These are phyloP conservation scores for Zostera marina DNA, from an alignment of 116 monocot genomes.

Conservation along the genomic window DNA sequence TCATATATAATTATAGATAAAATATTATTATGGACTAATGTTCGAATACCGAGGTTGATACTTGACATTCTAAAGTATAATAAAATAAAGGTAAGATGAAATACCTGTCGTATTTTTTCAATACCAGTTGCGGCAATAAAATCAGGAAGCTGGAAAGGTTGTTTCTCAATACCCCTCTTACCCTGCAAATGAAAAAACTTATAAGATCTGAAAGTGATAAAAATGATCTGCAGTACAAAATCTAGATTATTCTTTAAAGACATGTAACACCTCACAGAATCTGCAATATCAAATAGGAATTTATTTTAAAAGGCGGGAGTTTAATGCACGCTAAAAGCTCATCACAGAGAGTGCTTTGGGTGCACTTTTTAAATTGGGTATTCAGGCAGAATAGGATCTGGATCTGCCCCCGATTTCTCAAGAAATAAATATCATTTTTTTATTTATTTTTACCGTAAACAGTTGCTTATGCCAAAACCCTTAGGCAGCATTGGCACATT, in stretches of 20 bases:
- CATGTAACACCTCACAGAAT: slow-evolving; percentile 33
- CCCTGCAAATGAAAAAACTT: slow-evolving; percentile 48
- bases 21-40: no score
- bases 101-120: slow-evolving; percentile 95
- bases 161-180: slow-evolving; percentile 96
- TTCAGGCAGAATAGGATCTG: no score
- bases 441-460: no score
- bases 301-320: no score
- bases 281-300: slow-evolving; percentile 59
- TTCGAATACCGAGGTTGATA: no score
- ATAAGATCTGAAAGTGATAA: slow-evolving; percentile 16
- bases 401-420: no score
- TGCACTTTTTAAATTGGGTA: no score
- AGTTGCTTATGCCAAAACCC: no score
- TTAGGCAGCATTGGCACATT: no score
- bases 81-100: background rate
- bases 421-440: no score
- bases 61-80: background rate
- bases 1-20: background rate
- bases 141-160: slow-evolving; percentile 96
- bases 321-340: no score
- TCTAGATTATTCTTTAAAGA: slow-evolving; percentile 5
- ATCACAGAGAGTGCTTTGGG: no score
- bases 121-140: slow-evolving; percentile 99
- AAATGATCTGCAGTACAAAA: background rate